Evolutionary conservation across 192 early-diverging fungal species (phyloP).

Genomic region (Dissophora ornata): DNA sequence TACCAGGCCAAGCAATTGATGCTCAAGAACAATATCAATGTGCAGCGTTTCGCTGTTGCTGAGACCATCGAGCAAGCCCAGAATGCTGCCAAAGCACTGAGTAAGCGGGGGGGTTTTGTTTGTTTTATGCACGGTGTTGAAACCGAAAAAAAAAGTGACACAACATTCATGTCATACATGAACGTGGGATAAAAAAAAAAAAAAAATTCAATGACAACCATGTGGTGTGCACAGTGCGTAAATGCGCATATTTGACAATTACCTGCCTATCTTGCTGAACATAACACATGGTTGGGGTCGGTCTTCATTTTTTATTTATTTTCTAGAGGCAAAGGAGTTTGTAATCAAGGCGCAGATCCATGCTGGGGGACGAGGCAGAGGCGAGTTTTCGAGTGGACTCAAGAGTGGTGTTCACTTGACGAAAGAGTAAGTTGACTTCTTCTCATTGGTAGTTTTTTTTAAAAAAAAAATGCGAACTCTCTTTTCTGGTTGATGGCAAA

Average conservation of each 20-base stretch:
- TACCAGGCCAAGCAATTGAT: constrained; percentile 52
- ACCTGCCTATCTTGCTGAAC: not conserved
- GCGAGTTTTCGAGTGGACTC: constrained; percentile 50
- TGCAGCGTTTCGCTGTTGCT: constrained; percentile 44
- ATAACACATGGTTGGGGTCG: no score
- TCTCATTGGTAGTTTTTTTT: not conserved
- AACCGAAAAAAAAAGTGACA: no score
- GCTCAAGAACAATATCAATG: constrained; percentile 45
- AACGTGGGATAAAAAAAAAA: no score
- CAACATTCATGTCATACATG: no score
- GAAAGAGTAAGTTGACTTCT: constrained; percentile 30
- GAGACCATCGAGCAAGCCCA: constrained; percentile 40
- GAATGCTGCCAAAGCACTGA: constrained; percentile 34
- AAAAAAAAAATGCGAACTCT: no score
- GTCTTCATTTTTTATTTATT: not conserved
- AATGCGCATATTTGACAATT: not conserved
- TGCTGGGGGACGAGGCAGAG: constrained; percentile 41
- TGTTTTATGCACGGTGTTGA: constrained; percentile 1
- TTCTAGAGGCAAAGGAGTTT: constrained; percentile 47
- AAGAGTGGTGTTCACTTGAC: constrained; percentile 50
- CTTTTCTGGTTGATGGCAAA: no score
- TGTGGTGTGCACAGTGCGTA: not conserved
- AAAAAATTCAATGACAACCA: no score
- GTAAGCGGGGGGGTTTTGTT: no score
- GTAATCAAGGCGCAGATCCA: constrained; percentile 54